Conservation (phyloP, 768 basidiomycete genomes). For the Pleurotus eryngii region DNA sequence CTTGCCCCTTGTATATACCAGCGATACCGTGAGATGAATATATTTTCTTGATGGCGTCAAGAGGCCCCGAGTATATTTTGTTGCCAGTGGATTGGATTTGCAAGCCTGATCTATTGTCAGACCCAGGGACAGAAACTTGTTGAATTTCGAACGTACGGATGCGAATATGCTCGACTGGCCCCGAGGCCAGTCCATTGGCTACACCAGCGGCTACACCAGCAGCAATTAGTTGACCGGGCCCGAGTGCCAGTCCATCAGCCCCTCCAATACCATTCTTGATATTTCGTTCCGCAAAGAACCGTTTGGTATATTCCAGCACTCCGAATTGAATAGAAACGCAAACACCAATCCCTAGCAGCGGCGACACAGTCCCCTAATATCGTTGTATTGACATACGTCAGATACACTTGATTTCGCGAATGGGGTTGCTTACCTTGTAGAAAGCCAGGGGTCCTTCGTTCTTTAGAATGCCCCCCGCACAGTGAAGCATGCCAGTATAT, state of each 20-base stretch:
- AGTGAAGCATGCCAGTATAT: slow-evolving; percentile 83
- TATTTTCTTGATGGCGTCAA: slow-evolving; percentile 87
- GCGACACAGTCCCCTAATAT: slow-evolving; percentile 81
- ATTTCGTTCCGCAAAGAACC: slow-evolving; percentile 70
- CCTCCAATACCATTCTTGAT: slow-evolving; percentile 56
- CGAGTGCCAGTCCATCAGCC: slow-evolving; percentile 57
- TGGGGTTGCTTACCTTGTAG: slow-evolving; percentile 68
- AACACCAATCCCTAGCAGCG: slow-evolving; percentile 86
- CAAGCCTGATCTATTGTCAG: slow-evolving; percentile 52
- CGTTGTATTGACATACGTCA: slow-evolving; percentile 4
- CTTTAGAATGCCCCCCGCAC: slow-evolving; percentile 85
- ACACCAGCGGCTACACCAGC: slow-evolving; percentile 86
- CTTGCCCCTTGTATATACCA: slow-evolving; percentile 92
- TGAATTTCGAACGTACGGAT: slow-evolving; percentile 60
- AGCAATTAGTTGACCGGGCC: slow-evolving; percentile 60
- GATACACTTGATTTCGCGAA: slow-evolving; percentile 5
- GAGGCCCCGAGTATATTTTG: slow-evolving; percentile 78
- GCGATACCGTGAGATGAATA: slow-evolving; percentile 68
- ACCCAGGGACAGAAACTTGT: not conserved
- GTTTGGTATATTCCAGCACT: slow-evolving; percentile 82
- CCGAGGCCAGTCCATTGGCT: slow-evolving; percentile 89
- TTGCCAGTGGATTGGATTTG: slow-evolving; percentile 86
- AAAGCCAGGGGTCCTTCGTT: slow-evolving; percentile 92
- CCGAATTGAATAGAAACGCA: slow-evolving; percentile 98
- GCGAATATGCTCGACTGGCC: slow-evolving; percentile 96